These are phyloP conservation scores for Ustanciosporium gigantosporum DNA, from an alignment of 1,284 basidiomycete species.

Conservation along the genomic window DNA sequence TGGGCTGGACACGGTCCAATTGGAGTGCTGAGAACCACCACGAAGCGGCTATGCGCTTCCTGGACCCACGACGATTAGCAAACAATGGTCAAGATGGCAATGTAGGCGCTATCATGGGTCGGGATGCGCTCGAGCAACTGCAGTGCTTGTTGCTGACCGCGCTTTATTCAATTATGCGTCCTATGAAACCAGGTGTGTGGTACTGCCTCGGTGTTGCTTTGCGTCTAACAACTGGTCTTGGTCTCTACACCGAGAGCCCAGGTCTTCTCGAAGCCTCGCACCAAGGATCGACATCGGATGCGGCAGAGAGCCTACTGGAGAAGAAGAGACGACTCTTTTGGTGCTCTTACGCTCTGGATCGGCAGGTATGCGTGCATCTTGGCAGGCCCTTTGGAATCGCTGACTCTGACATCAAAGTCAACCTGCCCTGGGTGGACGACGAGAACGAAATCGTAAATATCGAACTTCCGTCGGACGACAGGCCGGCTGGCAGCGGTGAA, in stretches of 20 bases:
- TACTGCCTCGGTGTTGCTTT: slow-evolving; percentile 37
- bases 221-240: slow-evolving; percentile 36
- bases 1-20: slow-evolving; percentile 33
- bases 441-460: slow-evolving; percentile 21
- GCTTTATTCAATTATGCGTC: slow-evolving; percentile 41
- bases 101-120: slow-evolving; percentile 39
- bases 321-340: slow-evolving; percentile 37
- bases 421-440: slow-evolving; percentile 27
- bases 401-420: slow-evolving; percentile 37
- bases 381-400: slow-evolving; percentile 38
- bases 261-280: slow-evolving; percentile 18
- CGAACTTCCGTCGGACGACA: neutral
- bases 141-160: slow-evolving; percentile 36
- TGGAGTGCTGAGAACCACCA: slow-evolving; percentile 41
- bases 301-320: slow-evolving; percentile 22
- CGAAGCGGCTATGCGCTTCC: slow-evolving; percentile 41
- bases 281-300: slow-evolving; percentile 1
- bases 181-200: slow-evolving; percentile 40
- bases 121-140: slow-evolving; percentile 39
- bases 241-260: slow-evolving; percentile 26
- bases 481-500: slow-evolving; percentile 4
- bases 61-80: slow-evolving; percentile 20
- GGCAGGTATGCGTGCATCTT: slow-evolving; percentile 39
- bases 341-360: slow-evolving; percentile 40
- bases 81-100: slow-evolving; percentile 18